Evolutionary conservation across 1,139 yeast genomes (phyloP).

Genomic region (Candida smagusa): DNA sequence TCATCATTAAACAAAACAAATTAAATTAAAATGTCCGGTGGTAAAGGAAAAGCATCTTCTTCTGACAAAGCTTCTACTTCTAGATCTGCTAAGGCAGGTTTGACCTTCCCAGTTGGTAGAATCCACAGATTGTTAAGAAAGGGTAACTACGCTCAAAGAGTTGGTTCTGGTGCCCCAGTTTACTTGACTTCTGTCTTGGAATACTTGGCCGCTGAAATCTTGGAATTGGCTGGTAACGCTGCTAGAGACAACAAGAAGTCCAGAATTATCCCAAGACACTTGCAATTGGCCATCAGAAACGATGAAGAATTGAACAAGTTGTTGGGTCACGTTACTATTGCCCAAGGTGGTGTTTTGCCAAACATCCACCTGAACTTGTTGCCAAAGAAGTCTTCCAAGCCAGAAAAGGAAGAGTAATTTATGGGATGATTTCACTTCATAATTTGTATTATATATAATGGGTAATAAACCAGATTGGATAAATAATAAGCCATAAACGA

Average conservation of each 20-base stretch:
- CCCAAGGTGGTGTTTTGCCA: slow-evolving; percentile 25
- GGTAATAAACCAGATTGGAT: not conserved
- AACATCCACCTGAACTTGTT: slow-evolving; percentile 22
- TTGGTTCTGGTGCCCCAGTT: slow-evolving; percentile 98
- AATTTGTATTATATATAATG: slow-evolving; percentile 10
- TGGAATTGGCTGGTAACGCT: slow-evolving; percentile 98
- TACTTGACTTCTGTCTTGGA: slow-evolving; percentile 95
- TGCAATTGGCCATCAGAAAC: slow-evolving; percentile 97
- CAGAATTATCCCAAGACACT: slow-evolving; percentile 97
- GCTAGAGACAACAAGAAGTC: slow-evolving; percentile 98
- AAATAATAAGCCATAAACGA: no score
- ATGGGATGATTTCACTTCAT: slow-evolving; percentile 5
- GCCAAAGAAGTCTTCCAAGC: slow-evolving; percentile 19
- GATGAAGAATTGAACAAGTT: slow-evolving; percentile 95
- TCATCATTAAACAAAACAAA: not conserved
- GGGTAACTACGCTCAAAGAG: slow-evolving; percentile 99
- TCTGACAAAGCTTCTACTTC: slow-evolving; percentile 89
- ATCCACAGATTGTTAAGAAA: slow-evolving; percentile 95
- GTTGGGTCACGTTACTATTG: slow-evolving; percentile 39
- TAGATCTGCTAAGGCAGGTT: slow-evolving; percentile 97
- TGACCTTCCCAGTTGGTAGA: slow-evolving; percentile 99
- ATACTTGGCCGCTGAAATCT: slow-evolving; percentile 94
- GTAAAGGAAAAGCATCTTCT: slow-evolving; percentile 94
- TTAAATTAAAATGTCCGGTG: slow-evolving; percentile 75
- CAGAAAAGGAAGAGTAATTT: slow-evolving; percentile 16